Evolutionary conservation across 1,284 basidiomycete genomes (phyloP), one percentile per base, ranked within the genome.

Genomic region (Pseudozyma sp.): DNA sequence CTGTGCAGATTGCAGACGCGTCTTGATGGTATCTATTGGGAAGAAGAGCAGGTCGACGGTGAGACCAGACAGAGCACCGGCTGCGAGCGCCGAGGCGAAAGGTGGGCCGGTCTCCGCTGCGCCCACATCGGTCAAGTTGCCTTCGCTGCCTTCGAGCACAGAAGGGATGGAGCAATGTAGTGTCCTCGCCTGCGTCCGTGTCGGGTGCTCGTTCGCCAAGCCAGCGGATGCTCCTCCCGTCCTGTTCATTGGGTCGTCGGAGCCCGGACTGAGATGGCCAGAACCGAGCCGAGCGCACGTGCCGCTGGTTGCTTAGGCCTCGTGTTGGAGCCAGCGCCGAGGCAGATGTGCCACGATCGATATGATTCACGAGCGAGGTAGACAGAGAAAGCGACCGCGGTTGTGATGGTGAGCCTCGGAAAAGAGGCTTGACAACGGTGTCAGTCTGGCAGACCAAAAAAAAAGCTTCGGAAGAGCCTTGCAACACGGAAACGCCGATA

Each of bases 1-100:
- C 81, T 93, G 90, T 1, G 90, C 85, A 4, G 94, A 92, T 83
- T 99, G 96, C 55, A 97, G 87, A 37, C 96, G 90, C 14, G 96
- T 98, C 86, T 99, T 99, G 83, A 98, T 87, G 1, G 96, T 97
- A 86, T 99, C 96, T 67, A 98, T 91, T 0, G 96, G 96, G 85
- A 94, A 98, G 87, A 98, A 96, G 39, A 97, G 89, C 62, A 98
- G 88, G 86, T 99, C 96, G 29, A 84, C 82, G 7, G 80, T 77
- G 16, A 84, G 59, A 4, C 82, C 82, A 1, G 80, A 71, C n/a
- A 79, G 48, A 1, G 82, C 82, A 8, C 82, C 82, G 7, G 81
- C 76, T 10, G 68, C 54, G 14, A 75, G 57, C 24, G 72, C 72
- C 13, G 67, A 63, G 10, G 63, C 55, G 42, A 75, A 75, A 3